Base-by-base conservation (phyloP, 768 basidiomycete species). In the Lactarius vividus region DNA sequence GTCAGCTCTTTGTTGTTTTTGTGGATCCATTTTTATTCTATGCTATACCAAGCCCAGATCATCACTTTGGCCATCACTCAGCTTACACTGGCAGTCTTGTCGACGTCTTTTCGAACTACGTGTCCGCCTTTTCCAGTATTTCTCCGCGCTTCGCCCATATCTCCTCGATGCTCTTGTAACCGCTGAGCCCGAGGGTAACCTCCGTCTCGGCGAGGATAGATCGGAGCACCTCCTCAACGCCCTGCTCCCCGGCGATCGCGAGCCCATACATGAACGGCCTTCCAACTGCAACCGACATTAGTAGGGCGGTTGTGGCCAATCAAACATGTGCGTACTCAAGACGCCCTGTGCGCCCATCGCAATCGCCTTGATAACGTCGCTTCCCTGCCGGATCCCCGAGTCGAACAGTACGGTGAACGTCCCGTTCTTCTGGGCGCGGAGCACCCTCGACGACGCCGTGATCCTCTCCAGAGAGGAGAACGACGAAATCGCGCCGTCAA, bases 281-380 rank as follows among this genome's bases (percentile, higher is more conserved):
- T 28, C 83, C 90, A 37, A 92, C 88, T 91, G 66, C 5, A 7
- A 29, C 0, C 16, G 4, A 33, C 57, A 59, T 49, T 2, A 23
- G 13, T n/a, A 11, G 20, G 13, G 11, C 20, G 10, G 15, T 28
- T 57, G 13, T 31, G 5, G n/a, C 13, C 1, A 6, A 20, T 39
- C 1, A 6, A 20, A 6, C 3, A n/a, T 15, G 39, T 18, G 82
- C 89, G 70, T 69, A 92, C 86, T 79, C 23, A 94, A 74, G 18
- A 95, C 86, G 10, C 80, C 92, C 70, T 95, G 88, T 8, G 94
- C 94, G 49, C 94, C 93, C 0, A 96, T 80, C 1, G 92, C 92
- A 37, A 95, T 76, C 0, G 94, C 94, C 74, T 92, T 91, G 75
- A 92, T 81, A 56, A 94, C 84, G 68, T 96, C 94, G 54, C 85